phyloP scores from a whole-genome alignment of 2,329 filamentous ascomycete species.

The Trichophyton simii region DNA sequence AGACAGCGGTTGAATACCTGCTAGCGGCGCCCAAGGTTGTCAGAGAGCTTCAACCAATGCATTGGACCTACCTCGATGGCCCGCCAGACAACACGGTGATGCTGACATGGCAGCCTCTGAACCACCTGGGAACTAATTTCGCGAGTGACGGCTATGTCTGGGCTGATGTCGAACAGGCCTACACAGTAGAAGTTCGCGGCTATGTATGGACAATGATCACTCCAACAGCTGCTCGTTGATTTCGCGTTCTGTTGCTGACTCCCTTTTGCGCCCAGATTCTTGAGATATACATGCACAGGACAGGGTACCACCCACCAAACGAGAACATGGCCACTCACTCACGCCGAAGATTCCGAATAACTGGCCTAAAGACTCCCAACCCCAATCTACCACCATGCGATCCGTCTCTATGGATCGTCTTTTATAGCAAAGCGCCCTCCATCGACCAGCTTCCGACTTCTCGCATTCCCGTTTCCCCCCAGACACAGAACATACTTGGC shows the following conservation, averaged over 20 bases:
- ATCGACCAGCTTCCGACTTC: slow-evolving; percentile 59
- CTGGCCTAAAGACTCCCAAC: slow-evolving; percentile 56
- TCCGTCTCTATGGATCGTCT: slow-evolving; percentile 76
- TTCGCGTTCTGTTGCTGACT: slow-evolving; percentile 8
- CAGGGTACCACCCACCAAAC: slow-evolving; percentile 60
- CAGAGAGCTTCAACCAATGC: slow-evolving; percentile 72
- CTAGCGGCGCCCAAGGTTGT: slow-evolving; percentile 73
- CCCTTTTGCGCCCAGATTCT: slow-evolving; percentile 48
- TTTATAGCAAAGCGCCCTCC: slow-evolving; percentile 69
- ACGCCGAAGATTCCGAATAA: slow-evolving; percentile 73
- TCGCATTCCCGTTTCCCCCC: slow-evolving; percentile 37
- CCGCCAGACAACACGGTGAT: slow-evolving; percentile 72
- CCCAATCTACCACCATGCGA: slow-evolving; percentile 61
- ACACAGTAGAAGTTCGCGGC: slow-evolving; percentile 58
- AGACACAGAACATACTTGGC: slow-evolving; percentile 30
- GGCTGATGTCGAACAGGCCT: slow-evolving; percentile 67
- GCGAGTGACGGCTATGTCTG: slow-evolving; percentile 89
- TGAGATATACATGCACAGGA: slow-evolving; percentile 75
- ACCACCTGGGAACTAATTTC: slow-evolving; percentile 58
- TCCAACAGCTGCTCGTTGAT: background rate
- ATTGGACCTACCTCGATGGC: slow-evolving; percentile 80
- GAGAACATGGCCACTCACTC: slow-evolving; percentile 66
- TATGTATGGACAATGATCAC: slow-evolving; percentile 43
- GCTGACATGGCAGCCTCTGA: slow-evolving; percentile 76
- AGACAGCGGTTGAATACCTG: slow-evolving; percentile 72